phyloP scores from a whole-genome alignment of 1,139 yeast species.

The Nakaseomyces glabratus region DNA sequence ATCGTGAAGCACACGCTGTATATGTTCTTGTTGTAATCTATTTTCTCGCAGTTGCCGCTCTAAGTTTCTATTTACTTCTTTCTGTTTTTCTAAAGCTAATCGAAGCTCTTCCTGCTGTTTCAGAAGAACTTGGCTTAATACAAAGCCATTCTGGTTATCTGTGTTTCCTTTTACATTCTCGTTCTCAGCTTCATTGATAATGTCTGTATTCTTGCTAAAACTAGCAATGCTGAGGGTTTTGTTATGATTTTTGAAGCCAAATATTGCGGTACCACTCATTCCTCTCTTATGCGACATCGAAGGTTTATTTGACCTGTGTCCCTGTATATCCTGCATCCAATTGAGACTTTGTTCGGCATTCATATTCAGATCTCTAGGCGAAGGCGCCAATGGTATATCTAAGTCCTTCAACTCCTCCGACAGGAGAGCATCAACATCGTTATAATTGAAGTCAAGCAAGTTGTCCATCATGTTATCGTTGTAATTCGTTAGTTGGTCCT shows the following conservation, averaged over 20 bases:
- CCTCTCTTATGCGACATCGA: constrained; percentile 28
- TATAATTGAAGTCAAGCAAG: constrained; percentile 16
- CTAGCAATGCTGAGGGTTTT: constrained; percentile 36
- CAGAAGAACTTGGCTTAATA: constrained; percentile 18
- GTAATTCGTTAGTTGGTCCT: constrained; percentile 6
- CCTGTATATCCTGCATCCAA: constrained; percentile 10
- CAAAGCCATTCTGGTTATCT: constrained; percentile 5
- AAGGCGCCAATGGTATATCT: constrained; percentile 27
- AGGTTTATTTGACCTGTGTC: constrained; percentile 4
- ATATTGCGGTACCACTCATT: constrained; percentile 54
- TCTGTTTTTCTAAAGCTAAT: constrained; percentile 27
- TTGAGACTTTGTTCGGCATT: constrained; percentile 7
- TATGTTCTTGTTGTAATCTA: constrained; percentile 23
- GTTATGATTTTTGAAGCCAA: constrained; percentile 50
- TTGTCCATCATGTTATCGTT: constrained; percentile 7
- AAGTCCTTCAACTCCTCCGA: constrained; percentile 27
- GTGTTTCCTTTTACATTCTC: too few species aligned
- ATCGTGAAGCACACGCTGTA: constrained; percentile 21
- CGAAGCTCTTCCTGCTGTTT: constrained; percentile 28
- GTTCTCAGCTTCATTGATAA: too few species aligned
- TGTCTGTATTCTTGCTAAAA: constrained; percentile 11
- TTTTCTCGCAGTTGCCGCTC: constrained; percentile 25
- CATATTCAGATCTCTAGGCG: constrained; percentile 6
- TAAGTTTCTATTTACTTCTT: constrained; percentile 24
- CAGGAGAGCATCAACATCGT: constrained; percentile 25